Evolutionary conservation across 2,329 filamentous ascomycete genomes (phyloP), one percentile per base, ranked within the genome.

Genomic region (Colletotrichum kahawae): DNA sequence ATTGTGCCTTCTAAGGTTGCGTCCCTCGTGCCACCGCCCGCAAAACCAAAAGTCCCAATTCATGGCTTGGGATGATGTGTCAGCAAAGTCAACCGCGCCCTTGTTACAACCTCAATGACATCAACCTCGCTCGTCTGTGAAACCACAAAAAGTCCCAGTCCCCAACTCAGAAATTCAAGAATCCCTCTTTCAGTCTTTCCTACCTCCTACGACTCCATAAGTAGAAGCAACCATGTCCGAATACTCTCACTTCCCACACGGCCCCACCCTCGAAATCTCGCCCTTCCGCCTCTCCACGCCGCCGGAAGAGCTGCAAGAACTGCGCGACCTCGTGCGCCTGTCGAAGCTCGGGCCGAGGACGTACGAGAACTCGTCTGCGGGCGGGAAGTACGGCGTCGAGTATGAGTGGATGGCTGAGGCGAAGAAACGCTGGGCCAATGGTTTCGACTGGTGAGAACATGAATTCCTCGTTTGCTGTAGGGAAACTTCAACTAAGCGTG

Each of bases 1-100:
- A 0, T 13, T 51, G n/a, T 7, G 21, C 43, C 0, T 21, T 51
- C 13, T 0, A 0, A 51, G 43, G 10, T 51, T 51, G 5, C 43
- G 0, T 51, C 10, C 1, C 43, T 51, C 43, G 0, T 51, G 6
- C 43, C 43, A 1, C 43, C 43, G 43, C 43, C n/a, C n/a, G 43
- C 43, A 48, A 51, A 51, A 2, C 43, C 43, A 51, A 51, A 48
- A 13, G 43, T 51, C 43, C 43, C 43, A 21, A 2, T 51, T 1
- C 43, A 51, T 13, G n/a, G 43, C 43, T 51, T 21, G 43, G 43
- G 10, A 4, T 51, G 43, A 51, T 51, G 43, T 51, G 43, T 51
- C 43, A 51, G 43, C 43, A 51, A 51, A 51, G 43, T 51, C 43
- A 51, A 51, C 43, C 43, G 1, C 43, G 43, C 43, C 43, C 43